Evolutionary conservation across 139 green algal genomes (phyloP).

Genomic region (Coelastrella sp.): DNA sequence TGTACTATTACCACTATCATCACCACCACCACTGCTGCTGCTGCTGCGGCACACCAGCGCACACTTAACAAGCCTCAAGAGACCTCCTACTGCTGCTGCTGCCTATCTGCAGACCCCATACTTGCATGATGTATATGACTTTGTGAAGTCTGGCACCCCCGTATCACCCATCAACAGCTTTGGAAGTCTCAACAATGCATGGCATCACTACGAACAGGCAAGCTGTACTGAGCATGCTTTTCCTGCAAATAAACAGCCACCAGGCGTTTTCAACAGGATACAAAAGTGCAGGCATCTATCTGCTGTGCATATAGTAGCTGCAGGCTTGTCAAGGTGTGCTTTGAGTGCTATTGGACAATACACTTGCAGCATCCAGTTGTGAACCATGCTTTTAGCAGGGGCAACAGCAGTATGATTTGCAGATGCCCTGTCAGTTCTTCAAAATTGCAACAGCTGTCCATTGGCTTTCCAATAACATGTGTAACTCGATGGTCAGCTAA

Average conservation of each 20-base stretch:
- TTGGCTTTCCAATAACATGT: too few relatives aligned
- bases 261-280: too few relatives aligned
- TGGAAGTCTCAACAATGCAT: background rate
- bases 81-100: background rate
- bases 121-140: background rate
- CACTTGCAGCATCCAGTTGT: background rate
- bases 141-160: background rate
- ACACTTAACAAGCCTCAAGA: too few relatives aligned
- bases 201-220: conserved; percentile 15
- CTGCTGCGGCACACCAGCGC: too few relatives aligned
- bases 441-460: too few relatives aligned
- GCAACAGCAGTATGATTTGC: too few relatives aligned
- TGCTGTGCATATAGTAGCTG: background rate
- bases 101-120: background rate
- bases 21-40: too few relatives aligned
- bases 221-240: background rate
- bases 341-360: background rate
- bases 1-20: too few relatives aligned
- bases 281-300: background rate
- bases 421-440: too few relatives aligned
- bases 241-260: too few relatives aligned
- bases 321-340: background rate
- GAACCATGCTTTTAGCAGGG: too few relatives aligned
- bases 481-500: too few relatives aligned
- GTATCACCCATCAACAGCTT: background rate